A percentile compares a stretch with the other conserved stretches of the same genome.
Conservation (phyloP, 768 basidiomycete species). For the Lactifluus piperatus region DNA sequence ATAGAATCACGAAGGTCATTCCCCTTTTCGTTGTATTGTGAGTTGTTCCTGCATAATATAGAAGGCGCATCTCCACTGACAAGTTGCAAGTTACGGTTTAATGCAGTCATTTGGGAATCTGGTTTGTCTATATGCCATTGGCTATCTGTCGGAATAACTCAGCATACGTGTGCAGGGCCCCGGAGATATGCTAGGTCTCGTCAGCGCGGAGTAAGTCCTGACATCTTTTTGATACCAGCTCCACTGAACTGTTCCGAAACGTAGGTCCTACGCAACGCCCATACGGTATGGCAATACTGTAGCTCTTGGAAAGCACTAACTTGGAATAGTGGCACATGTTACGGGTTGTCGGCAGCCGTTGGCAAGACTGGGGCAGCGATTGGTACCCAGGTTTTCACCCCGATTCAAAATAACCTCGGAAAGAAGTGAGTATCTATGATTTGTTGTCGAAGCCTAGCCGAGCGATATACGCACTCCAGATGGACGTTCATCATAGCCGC, state of each 20-base stretch:
- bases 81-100: constrained; percentile 46
- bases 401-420: constrained; percentile 59
- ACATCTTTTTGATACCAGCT: background rate
- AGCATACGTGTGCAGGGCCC: constrained; percentile 39
- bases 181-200: constrained; percentile 61
- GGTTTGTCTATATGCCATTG: constrained; percentile 3
- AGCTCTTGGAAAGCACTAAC: background rate
- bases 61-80: background rate
- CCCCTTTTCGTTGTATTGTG: constrained; percentile 64
- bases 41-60: constrained; percentile 21
- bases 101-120: constrained; percentile 70
- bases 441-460: background rate
- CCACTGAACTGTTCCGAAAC: background rate
- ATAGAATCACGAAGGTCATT: constrained; percentile 51
- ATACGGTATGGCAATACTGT: constrained; percentile 37
- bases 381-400: constrained; percentile 62
- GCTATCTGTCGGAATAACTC: background rate
- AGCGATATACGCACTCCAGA: constrained; percentile 24
- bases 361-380: constrained; percentile 68
- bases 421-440: constrained; percentile 36
- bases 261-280: constrained; percentile 53
- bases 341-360: constrained; percentile 58
- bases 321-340: constrained; percentile 48
- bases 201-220: constrained; percentile 50
- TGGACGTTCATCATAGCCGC: constrained; percentile 66